A percentile compares a stretch with the other conserved stretches of the same genome.
Conservation (phyloP, 257 asterid species). For the Lavandula angustifolia region DNA sequence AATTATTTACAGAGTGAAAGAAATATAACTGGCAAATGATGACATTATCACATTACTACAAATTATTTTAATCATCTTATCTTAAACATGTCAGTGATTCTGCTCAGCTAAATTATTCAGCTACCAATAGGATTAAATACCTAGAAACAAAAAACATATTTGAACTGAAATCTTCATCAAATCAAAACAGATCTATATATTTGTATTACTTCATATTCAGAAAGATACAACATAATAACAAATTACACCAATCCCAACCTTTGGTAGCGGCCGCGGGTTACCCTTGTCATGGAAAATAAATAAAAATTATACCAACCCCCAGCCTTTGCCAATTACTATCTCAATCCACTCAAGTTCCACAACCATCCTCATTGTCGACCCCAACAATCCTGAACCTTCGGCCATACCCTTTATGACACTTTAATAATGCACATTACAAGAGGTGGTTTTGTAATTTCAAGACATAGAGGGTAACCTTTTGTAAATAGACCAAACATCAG, state of each 20-base stretch:
- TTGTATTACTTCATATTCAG: neutral
- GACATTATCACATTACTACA: neutral
- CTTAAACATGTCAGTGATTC: neutral
- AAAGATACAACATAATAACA: neutral
- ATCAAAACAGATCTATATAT: neutral
- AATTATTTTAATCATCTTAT: neutral
- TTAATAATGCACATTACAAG: neutral
- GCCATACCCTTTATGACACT: neutral
- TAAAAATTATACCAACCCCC: neutral
- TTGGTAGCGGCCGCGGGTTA: no score
- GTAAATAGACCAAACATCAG: slow-evolving; percentile 17
- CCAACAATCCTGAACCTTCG: neutral
- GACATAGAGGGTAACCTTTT: neutral
- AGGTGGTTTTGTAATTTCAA: slow-evolving; percentile 19
- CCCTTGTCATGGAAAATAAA: no score
- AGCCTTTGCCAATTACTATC: neutral
- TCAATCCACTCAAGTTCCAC: neutral
- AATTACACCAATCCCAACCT: neutral
- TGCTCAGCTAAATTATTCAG: neutral
- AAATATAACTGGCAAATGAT: no score
- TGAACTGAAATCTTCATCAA: neutral
- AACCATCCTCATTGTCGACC: neutral
- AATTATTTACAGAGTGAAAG: neutral
- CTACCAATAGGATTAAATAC: neutral
- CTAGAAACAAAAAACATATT: neutral